phyloP scores from a whole-genome alignment of 228 moss, liverwort and hornwort genomes.

The Sphagnum fallax region DNA sequence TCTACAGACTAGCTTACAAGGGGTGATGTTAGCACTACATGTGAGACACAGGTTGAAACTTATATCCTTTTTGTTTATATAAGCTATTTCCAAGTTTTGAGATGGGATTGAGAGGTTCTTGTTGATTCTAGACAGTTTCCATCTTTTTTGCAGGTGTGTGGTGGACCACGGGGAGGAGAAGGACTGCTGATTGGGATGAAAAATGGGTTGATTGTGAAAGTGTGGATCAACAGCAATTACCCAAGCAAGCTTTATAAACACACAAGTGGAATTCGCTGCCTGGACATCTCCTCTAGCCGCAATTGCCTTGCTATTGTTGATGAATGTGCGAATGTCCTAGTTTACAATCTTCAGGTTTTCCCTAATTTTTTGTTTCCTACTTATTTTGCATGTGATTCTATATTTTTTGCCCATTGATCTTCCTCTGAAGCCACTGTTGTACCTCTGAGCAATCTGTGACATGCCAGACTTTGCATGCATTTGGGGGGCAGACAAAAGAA shows the following conservation, averaged over 20 bases:
- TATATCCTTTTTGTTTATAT: no score
- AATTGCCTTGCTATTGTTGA: constrained; percentile 79
- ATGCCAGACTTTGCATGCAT: no score
- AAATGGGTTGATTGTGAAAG: constrained; percentile 84
- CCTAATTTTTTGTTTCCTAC: neutral
- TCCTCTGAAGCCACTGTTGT: no score
- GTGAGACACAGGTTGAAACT: no score
- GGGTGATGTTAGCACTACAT: no score
- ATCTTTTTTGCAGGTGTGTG: constrained; percentile 53
- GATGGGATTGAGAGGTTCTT: no score
- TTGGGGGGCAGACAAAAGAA: constrained; percentile 47
- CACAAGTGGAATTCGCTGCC: constrained; percentile 85
- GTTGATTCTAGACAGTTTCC: no score
- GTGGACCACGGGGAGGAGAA: constrained; percentile 82
- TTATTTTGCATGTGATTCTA: neutral
- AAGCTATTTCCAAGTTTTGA: no score
- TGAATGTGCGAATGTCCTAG: constrained; percentile 66
- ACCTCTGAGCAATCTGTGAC: no score
- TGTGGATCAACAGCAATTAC: constrained; percentile 85
- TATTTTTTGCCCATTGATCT: neutral
- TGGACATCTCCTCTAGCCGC: constrained; percentile 77
- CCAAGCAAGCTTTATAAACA: constrained; percentile 73
- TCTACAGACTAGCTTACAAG: no score
- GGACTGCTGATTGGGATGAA: constrained; percentile 92
- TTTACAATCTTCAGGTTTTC: constrained; percentile 75